Evolutionary conservation across 371 early-diverging fungal genomes (phyloP).

Genomic region (Mucor irregularis): DNA sequence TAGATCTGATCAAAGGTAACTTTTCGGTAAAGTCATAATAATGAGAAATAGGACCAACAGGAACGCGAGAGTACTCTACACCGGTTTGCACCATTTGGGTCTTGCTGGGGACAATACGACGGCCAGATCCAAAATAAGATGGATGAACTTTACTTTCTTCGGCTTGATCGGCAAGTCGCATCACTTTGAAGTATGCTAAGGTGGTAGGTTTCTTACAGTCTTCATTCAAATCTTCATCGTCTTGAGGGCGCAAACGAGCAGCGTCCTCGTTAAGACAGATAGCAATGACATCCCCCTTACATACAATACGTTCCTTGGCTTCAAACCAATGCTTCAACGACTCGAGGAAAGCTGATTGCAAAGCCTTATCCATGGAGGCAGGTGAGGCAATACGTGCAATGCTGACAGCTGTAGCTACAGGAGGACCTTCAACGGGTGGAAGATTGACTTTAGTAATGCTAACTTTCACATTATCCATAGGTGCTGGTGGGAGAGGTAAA

Average conservation of each 20-base stretch:
- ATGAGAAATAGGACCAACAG: slow-evolving; percentile 42
- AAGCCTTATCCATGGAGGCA: slow-evolving; percentile 65
- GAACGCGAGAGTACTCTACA: slow-evolving; percentile 63
- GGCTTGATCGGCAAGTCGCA: slow-evolving; percentile 28
- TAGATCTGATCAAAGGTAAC: slow-evolving; percentile 33
- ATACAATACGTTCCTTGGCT: slow-evolving; percentile 65
- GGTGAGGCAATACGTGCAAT: slow-evolving; percentile 80
- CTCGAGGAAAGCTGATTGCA: slow-evolving; percentile 63
- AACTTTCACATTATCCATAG: slow-evolving; percentile 19
- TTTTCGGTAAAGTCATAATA: slow-evolving; percentile 36
- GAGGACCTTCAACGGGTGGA: slow-evolving; percentile 49
- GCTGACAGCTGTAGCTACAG: slow-evolving; percentile 64
- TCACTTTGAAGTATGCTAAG: slow-evolving; percentile 60
- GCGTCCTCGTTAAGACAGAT: slow-evolving; percentile 63
- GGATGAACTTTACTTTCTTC: slow-evolving; percentile 31
- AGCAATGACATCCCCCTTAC: slow-evolving; percentile 73
- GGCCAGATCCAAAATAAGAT: slow-evolving; percentile 41
- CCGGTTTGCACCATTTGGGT: slow-evolving; percentile 72
- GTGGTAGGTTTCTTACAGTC: slow-evolving; percentile 26
- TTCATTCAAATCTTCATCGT: slow-evolving; percentile 1
- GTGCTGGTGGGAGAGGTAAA: slow-evolving; percentile 40
- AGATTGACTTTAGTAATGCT: slow-evolving; percentile 36
- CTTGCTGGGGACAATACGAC: slow-evolving; percentile 57
- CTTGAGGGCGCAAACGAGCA: slow-evolving; percentile 25
- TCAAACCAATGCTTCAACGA: slow-evolving; percentile 73